Evolutionary conservation across 805 yeast species (phyloP).

Genomic region (Cyberlindnera amylophila): DNA sequence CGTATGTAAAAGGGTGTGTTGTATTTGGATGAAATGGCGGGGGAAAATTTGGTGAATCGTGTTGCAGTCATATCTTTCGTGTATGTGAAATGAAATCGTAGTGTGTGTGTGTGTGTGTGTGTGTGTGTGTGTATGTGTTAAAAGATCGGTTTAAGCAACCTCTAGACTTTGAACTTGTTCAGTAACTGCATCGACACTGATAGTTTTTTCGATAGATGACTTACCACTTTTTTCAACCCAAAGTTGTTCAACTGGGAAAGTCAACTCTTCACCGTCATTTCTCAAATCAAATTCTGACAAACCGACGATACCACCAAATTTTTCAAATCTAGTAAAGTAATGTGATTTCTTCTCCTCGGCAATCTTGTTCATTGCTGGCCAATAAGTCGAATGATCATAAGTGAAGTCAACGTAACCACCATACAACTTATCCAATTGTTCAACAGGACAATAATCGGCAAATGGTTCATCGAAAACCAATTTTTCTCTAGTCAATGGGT

Average conservation of each 20-base stretch:
- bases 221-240: slow-evolving; percentile 1
- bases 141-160: slow-evolving; percentile 4
- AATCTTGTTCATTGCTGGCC: slow-evolving; percentile 65
- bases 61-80: no score
- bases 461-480: slow-evolving; percentile 89
- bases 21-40: no score
- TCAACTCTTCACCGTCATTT: slow-evolving; percentile 28
- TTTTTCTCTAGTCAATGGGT: slow-evolving; percentile 91
- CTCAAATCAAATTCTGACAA: slow-evolving; percentile 81
- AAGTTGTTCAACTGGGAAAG: slow-evolving; percentile 19
- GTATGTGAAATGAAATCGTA: no score
- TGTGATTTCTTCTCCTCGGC: slow-evolving; percentile 55
- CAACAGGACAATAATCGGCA: slow-evolving; percentile 71
- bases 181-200: slow-evolving; percentile 9
- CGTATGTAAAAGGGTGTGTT: no score
- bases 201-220: slow-evolving; percentile 3
- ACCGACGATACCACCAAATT: slow-evolving; percentile 71
- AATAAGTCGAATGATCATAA: slow-evolving; percentile 75
- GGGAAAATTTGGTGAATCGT: no score
- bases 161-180: slow-evolving; percentile 11
- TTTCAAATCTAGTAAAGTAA: slow-evolving; percentile 64
- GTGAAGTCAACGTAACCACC: slow-evolving; percentile 85
- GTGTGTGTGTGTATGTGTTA: background rate
- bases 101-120: no score
- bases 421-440: slow-evolving; percentile 77